Evolutionary conservation across 441 rosid species (phyloP).

Genomic region (Macaranga tanarius): DNA sequence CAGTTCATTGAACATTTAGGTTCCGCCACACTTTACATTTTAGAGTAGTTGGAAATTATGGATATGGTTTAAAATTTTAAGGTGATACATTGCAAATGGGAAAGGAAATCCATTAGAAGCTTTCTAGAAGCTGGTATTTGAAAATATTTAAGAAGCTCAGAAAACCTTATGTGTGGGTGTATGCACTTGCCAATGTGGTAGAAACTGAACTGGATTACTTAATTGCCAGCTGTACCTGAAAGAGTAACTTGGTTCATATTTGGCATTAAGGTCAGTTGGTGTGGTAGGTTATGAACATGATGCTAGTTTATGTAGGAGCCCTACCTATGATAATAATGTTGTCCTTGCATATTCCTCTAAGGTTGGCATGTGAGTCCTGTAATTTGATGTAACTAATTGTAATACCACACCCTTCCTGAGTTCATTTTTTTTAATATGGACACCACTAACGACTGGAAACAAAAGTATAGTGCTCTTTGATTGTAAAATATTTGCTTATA

Average conservation of each 20-base stretch:
- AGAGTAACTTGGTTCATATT: neutral
- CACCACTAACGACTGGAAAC: neutral
- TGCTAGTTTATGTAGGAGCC: slow-evolving; percentile 1
- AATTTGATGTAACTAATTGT: neutral
- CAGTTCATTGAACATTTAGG: neutral
- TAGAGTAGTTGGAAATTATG: neutral
- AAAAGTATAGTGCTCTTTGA: neutral
- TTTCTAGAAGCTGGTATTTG: neutral
- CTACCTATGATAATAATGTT: neutral
- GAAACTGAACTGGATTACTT: neutral
- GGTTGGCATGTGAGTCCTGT: neutral
- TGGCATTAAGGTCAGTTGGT: neutral
- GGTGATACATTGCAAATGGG: neutral
- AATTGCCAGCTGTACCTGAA: neutral
- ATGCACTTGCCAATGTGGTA: neutral
- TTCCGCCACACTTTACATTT: neutral
- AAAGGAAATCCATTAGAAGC: neutral
- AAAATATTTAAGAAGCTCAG: neutral
- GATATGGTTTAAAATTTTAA: neutral
- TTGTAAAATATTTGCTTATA: neutral
- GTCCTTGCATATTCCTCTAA: neutral
- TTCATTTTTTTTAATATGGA: neutral
- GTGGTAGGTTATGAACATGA: neutral
- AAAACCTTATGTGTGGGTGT: neutral
- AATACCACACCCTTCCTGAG: neutral